Percentiles rank a stretch among this genome's conserved stretches.
phyloP scores from a whole-genome alignment of 768 basidiomycete species.

The Psilocybe cubensis region DNA sequence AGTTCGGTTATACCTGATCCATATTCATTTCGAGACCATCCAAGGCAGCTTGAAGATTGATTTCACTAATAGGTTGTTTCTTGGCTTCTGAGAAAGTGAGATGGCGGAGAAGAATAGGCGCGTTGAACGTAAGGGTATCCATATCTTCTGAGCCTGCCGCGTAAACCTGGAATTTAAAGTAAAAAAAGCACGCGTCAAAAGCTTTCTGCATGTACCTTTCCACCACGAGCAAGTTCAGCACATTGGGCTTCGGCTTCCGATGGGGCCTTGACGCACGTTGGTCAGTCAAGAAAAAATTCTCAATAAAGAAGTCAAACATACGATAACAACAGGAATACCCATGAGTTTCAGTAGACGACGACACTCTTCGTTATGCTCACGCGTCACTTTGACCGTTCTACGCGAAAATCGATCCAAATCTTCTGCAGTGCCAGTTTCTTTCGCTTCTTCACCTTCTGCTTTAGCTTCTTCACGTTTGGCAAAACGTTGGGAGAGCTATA shows the following conservation, averaged over 20 bases:
- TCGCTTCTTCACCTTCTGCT: conserved; percentile 94
- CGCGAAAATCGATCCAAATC: conserved; percentile 91
- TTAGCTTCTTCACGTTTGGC: conserved; percentile 91
- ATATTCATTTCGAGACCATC: conserved; percentile 92
- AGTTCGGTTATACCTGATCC: conserved; percentile 63
- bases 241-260: conserved; percentile 99
- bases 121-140: conserved; percentile 96
- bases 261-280: conserved; percentile 68
- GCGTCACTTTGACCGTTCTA: conserved; percentile 92
- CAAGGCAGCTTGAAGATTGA: conserved; percentile 79
- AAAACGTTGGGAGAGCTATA: conserved; percentile 94
- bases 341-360: conserved; percentile 84
- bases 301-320: conserved; percentile 38
- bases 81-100: conserved; percentile 98
- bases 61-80: conserved; percentile 94
- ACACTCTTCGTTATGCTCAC: conserved; percentile 96
- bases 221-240: conserved; percentile 95
- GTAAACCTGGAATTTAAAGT: conserved; percentile 68
- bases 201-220: conserved; percentile 59
- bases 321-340: conserved; percentile 96
- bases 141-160: conserved; percentile 99
- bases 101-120: conserved; percentile 92
- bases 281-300: neutral
- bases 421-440: conserved; percentile 92
- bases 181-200: neutral